Percentiles rank a stretch among this genome's conserved stretches.
Evolutionary conservation across 2,329 filamentous ascomycete genomes (phyloP).

Genomic region (Cryphonectria naterciae): DNA sequence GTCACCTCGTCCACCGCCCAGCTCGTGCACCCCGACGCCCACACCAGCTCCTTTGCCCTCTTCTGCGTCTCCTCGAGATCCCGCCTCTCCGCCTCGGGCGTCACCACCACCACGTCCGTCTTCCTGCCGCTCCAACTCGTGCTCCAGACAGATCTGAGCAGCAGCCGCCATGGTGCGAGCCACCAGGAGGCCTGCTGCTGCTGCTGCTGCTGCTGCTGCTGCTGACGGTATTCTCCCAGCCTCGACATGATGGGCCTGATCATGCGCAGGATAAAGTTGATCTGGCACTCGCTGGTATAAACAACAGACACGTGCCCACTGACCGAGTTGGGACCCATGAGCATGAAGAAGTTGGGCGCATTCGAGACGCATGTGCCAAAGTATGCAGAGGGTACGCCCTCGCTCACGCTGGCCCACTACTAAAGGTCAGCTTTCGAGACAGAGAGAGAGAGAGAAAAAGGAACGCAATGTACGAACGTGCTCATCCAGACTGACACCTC

Average conservation of each 20-base stretch:
- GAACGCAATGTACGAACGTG: conserved; percentile 23
- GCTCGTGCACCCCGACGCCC: conserved; percentile 6
- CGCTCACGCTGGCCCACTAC: conserved; percentile 32
- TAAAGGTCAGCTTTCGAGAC: neutral
- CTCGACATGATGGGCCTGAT: neutral
- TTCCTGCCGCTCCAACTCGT: neutral
- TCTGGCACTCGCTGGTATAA: conserved; percentile 55
- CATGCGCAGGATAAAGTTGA: conserved; percentile 44
- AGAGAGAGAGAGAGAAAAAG: neutral
- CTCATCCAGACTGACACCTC: conserved; percentile 32
- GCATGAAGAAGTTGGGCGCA: conserved; percentile 38
- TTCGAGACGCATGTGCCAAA: conserved; percentile 37
- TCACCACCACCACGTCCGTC: neutral
- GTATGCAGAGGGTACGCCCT: conserved; percentile 37
- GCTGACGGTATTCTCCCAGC: neutral
- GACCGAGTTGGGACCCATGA: conserved; percentile 36
- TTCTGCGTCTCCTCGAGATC: conserved; percentile 2
- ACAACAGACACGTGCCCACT: conserved; percentile 55
- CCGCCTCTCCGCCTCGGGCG: neutral
- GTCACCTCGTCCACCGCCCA: conserved; percentile 1
- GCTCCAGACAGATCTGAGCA: neutral
- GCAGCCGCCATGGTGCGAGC: neutral
- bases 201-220: neutral
- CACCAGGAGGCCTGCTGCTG: neutral
- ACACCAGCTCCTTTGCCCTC: neutral